Conservation (phyloP, 352 stramenopile genomes). For the Phytopythium sindhum region DNA sequence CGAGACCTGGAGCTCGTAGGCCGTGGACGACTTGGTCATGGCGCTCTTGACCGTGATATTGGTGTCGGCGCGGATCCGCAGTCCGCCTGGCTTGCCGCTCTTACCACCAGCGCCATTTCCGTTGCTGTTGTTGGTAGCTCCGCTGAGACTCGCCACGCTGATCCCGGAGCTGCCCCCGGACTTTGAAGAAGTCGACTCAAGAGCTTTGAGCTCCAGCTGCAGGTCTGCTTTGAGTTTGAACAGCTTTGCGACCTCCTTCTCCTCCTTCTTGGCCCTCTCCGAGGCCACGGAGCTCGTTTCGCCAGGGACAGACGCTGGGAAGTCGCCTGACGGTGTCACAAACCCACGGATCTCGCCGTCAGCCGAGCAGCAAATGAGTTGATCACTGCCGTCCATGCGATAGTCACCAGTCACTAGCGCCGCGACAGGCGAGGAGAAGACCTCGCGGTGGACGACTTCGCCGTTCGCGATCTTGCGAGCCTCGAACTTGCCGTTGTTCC, state of each 20-base stretch:
- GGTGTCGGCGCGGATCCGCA: conserved; percentile 53
- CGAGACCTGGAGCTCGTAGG: conserved; percentile 78
- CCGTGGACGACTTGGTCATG: conserved; percentile 44
- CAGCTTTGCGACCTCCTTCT: conserved; percentile 79
- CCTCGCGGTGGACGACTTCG: conserved; percentile 83
- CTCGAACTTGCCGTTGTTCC: conserved; percentile 89
- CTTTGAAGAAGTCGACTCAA: conserved; percentile 46
- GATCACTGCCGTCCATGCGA: conserved; percentile 82
- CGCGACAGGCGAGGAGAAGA: conserved; percentile 56
- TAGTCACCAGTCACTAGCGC: conserved; percentile 83
- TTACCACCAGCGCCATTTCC: conserved; percentile 18
- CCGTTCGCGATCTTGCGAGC: conserved; percentile 71
- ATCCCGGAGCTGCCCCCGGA: conserved; percentile 7
- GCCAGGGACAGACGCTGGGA: conserved; percentile 17
- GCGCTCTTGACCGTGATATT: conserved; percentile 58
- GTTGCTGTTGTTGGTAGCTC: conserved; percentile 4
- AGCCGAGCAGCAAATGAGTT: conserved; percentile 85
- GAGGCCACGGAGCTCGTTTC: conserved; percentile 12
- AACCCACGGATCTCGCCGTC: conserved; percentile 84
- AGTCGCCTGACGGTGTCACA: conserved; percentile 41
- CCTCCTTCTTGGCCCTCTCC: conserved; percentile 49
- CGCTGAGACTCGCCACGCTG: conserved; percentile 3
- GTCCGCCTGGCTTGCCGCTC: conserved; percentile 24
- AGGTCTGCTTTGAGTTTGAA: conserved; percentile 77
- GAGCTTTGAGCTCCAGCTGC: conserved; percentile 69